Evolutionary conservation across 1,284 basidiomycete species (phyloP), one percentile per base, ranked within the genome.

Genomic region (Rhodotorula sp.): DNA sequence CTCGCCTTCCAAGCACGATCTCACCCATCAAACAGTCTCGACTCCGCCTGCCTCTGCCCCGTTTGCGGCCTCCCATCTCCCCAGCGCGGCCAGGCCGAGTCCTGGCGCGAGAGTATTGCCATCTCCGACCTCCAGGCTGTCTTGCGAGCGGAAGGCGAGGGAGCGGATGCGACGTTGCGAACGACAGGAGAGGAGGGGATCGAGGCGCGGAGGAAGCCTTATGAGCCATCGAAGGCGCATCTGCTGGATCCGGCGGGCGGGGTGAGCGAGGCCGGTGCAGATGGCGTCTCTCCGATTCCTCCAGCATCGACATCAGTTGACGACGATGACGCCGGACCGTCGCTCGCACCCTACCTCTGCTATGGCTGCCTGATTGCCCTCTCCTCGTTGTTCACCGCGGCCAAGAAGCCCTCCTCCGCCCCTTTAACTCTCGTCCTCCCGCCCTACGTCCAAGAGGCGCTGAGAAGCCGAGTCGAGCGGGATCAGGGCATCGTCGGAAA

Each of bases 281-380:
- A 17, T 13, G 56, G 24, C 39, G n/a, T 13, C 22, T 2, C n/a
- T 13, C 3, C 57, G 27, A 24, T 30, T 34, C n/a, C 49, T 6
- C 59, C 51, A 7, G 36, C 36, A 3, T 55, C 15, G 11, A 34
- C 46, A 15, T 32, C 34, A 24, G 17, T 9, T 13, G 24, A 47
- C 39, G 30, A 22, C 19, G 36, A 51, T 8, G 19, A 56, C 3
- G 4, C 48, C 19, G 30, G 15, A 20, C 34, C 59, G 8, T 2
- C 22, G 24, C 62, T 73, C 15, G 63, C 72, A 0, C 27, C 27
- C 27, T 57, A 68, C 49, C 48, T 71, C 4, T 74, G 72, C 54
- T 74, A 74, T 60, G 64, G 59, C 22, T 74, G 72, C 59, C 56
- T 74, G 24, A 61, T 74, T 44, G 57, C 64, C 34, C 52, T 68